A percentile compares a stretch with the other conserved stretches of the same genome.
phyloP scores from a whole-genome alignment of 2,329 filamentous ascomycete genomes.

The Calonectria honghensis region DNA sequence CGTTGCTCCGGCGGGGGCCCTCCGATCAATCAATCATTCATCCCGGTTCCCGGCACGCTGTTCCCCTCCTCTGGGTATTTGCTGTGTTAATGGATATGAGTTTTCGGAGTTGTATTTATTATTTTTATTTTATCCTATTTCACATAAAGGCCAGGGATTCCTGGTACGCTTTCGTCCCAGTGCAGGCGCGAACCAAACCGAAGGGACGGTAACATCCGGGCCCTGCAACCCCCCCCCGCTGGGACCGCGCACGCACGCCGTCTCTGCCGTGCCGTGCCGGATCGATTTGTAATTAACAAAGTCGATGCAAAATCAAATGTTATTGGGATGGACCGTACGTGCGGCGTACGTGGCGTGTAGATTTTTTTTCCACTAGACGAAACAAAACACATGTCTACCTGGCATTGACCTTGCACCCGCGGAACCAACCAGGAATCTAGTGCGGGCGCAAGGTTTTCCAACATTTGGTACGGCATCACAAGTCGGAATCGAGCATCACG shows the following conservation, averaged over 20 bases:
- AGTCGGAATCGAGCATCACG: neutral
- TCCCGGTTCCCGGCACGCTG: neutral
- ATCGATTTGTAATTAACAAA: neutral
- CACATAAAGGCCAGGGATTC: neutral
- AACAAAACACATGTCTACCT: neutral
- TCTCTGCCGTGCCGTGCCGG: constrained; percentile 22
- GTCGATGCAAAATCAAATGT: constrained; percentile 12
- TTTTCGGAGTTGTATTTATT: neutral
- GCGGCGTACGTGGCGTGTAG: constrained; percentile 7
- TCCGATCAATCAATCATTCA: neutral
- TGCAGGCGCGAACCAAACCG: constrained; percentile 9
- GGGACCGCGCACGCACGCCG: constrained; percentile 22
- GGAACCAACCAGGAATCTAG: neutral
- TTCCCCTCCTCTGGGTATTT: neutral
- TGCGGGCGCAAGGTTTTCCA: constrained; percentile 4
- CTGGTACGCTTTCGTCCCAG: neutral
- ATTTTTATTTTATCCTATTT: neutral
- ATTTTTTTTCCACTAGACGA: neutral
- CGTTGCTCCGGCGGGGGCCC: neutral
- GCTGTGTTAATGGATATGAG: neutral
- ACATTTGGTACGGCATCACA: neutral
- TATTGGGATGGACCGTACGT: constrained; percentile 12
- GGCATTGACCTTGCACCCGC: neutral
- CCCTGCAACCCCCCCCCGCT: constrained; percentile 13
- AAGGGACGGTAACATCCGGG: constrained; percentile 25